These are phyloP conservation scores for Alternaria triticina DNA, from an alignment of 2,329 filamentous ascomycete genomes.

Conservation along the genomic window DNA sequence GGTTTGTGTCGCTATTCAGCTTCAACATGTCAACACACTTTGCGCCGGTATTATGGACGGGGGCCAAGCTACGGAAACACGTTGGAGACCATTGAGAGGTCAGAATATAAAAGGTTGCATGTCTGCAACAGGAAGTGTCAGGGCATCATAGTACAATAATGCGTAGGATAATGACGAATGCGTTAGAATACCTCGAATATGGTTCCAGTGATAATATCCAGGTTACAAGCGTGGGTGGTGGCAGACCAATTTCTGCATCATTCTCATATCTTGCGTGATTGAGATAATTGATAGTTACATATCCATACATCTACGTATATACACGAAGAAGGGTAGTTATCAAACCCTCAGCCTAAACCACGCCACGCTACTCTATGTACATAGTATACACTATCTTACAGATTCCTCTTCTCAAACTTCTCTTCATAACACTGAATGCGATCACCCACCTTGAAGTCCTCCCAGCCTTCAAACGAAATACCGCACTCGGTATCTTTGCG, in stretches of 20 bases:
- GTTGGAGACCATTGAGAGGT: constrained; percentile 20
- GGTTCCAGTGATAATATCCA: not conserved
- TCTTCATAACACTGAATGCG: constrained; percentile 88
- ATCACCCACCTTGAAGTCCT: constrained; percentile 80
- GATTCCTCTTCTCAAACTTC: constrained; percentile 70
- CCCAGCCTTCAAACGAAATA: constrained; percentile 81
- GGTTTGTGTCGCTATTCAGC: constrained; percentile 61
- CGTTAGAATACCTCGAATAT: not conserved
- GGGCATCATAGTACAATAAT: not conserved
- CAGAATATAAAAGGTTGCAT: not conserved
- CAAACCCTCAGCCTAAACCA: not conserved
- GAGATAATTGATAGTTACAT: not conserved
- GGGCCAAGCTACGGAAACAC: constrained; percentile 53
- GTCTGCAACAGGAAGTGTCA: not conserved
- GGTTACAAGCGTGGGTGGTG: not conserved
- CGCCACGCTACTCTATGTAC: not conserved
- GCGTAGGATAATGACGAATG: not conserved
- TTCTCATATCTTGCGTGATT: not conserved
- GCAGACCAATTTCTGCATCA: not conserved
- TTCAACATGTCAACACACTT: constrained; percentile 59
- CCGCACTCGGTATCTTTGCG: constrained; percentile 94
- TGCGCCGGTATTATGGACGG: constrained; percentile 59
- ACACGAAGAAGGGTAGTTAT: not conserved
- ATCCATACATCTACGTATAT: not conserved
- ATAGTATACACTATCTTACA: constrained; percentile 40